Evolutionary conservation across 768 basidiomycete genomes (phyloP), one percentile per base, ranked within the genome.

Genomic region (Mycena chlorophos): DNA sequence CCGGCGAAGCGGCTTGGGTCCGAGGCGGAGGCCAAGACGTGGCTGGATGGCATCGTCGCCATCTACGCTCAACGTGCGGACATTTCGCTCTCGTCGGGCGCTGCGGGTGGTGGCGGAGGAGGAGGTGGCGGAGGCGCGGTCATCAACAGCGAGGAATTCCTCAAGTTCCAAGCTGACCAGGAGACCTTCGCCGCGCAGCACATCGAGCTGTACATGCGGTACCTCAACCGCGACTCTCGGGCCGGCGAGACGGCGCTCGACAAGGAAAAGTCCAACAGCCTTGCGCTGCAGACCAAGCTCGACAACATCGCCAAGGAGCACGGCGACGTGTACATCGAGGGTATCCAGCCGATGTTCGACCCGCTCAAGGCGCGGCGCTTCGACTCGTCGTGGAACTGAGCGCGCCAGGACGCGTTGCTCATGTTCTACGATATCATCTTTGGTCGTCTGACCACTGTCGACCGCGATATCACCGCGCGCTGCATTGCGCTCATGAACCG

Each of bases 301-400:
- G 97, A 98, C 68, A 84, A 85, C 56, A 93, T 99, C 68, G 77
- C 84, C 42, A 81, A 84, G 58, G 97, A 99, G 68, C 97, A 99
- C 62, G 97, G 97, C 26, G 95, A 98, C 54, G 70, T 79, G 0
- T 98, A 98, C 73, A 77, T 98, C 56, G 88, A 95, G 27, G 97
- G 97, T 42, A 95, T 98, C 57, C 90, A 95, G 66, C 97, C 97
- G 10, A 80, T 83, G 55, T 99, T 99, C 72, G 92, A 96, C 66
- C 87, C 91, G 2, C 79, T 98, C 65, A 98, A 99, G 73, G 97
- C 95, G 13, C 90, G 97, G 42, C 94, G 89, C 68, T 98, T 98
- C 78, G 95, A 98, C 69, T 98, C 96, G 2, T 94, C 90, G 5
- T 99, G 95, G 97, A 99, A 99, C 68, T 99, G 97, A 97, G 96